Evolutionary conservation across 352 stramenopile genomes (phyloP).

Genomic region (Phytophthora cajani): DNA sequence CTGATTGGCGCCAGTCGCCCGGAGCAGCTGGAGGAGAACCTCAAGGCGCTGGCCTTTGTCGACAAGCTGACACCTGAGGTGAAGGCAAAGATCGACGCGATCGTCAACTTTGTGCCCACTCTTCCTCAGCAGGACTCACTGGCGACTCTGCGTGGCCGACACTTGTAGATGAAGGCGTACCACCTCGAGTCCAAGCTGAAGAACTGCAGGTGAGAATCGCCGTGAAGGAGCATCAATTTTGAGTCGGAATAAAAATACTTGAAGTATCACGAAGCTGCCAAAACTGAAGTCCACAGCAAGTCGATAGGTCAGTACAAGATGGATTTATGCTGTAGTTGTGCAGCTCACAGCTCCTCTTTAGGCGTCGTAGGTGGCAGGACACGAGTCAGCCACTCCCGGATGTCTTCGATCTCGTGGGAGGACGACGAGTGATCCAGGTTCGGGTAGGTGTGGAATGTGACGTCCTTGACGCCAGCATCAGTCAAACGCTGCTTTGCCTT

Average conservation of each 20-base stretch:
- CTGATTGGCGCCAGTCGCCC: too few species aligned
- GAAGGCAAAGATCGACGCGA: too few species aligned
- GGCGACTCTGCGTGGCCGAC: constrained; percentile 13
- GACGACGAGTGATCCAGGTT: constrained; percentile 63
- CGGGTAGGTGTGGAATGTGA: constrained; percentile 69
- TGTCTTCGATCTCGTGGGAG: constrained; percentile 60
- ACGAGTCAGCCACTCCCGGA: constrained; percentile 56
- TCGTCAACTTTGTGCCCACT: too few species aligned
- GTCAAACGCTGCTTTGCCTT: constrained; percentile 54
- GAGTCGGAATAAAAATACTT: too few species aligned
- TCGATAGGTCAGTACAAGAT: too few species aligned
- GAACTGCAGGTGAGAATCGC: neutral
- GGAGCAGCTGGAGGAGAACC: too few species aligned
- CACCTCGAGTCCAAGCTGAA: neutral
- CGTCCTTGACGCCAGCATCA: constrained; percentile 50
- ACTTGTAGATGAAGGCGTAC: neutral
- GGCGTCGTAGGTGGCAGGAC: constrained; percentile 39
- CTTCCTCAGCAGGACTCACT: constrained; percentile 16
- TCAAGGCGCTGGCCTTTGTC: too few species aligned
- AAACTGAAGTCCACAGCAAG: too few species aligned
- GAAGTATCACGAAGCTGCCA: too few species aligned
- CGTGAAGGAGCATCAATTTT: too few species aligned
- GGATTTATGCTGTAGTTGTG: neutral
- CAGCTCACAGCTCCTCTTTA: constrained; percentile 19
- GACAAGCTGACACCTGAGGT: too few species aligned